Conservation (phyloP, 371 early-diverging fungal species). For the Mucor ambiguus region DNA sequence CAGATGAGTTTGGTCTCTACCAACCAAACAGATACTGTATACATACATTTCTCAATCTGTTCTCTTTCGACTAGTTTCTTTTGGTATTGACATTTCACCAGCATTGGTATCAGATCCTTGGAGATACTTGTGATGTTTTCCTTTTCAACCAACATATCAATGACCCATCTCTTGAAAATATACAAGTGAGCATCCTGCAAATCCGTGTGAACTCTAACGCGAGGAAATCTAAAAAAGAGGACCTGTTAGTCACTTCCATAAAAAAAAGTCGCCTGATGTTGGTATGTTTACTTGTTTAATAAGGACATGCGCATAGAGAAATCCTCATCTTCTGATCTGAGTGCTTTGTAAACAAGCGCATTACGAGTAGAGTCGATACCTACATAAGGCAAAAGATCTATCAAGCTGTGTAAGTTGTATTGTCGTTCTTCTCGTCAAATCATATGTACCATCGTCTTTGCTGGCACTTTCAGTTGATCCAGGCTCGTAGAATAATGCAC, state of each 20-base stretch:
- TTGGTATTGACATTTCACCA: constrained; percentile 80
- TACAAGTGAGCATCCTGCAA: constrained; percentile 90
- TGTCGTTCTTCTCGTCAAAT: neutral
- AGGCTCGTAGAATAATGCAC: constrained; percentile 79
- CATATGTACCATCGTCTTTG: constrained; percentile 54
- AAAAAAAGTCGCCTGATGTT: constrained; percentile 2
- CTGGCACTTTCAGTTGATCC: constrained; percentile 57
- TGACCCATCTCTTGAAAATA: constrained; percentile 88
- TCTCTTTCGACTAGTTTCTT: constrained; percentile 67
- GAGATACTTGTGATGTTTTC: constrained; percentile 77
- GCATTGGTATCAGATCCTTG: constrained; percentile 82
- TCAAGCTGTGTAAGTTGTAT: neutral
- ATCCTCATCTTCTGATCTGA: constrained; percentile 64
- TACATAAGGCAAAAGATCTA: constrained; percentile 66
- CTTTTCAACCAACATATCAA: constrained; percentile 75
- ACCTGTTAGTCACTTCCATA: neutral
- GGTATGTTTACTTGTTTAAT: constrained; percentile 53
- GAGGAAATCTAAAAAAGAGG: constrained; percentile 62
- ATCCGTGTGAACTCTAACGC: constrained; percentile 71
- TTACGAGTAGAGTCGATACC: constrained; percentile 79
- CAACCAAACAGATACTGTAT: neutral
- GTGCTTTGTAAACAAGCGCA: constrained; percentile 72
- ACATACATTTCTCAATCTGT: constrained; percentile 67
- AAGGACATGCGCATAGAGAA: constrained; percentile 78
- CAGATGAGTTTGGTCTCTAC: neutral